Percentiles rank a stretch among this genome's conserved stretches.
phyloP scores from a whole-genome alignment of 306 rosid species.

The Trichosanthes cucumerina region DNA sequence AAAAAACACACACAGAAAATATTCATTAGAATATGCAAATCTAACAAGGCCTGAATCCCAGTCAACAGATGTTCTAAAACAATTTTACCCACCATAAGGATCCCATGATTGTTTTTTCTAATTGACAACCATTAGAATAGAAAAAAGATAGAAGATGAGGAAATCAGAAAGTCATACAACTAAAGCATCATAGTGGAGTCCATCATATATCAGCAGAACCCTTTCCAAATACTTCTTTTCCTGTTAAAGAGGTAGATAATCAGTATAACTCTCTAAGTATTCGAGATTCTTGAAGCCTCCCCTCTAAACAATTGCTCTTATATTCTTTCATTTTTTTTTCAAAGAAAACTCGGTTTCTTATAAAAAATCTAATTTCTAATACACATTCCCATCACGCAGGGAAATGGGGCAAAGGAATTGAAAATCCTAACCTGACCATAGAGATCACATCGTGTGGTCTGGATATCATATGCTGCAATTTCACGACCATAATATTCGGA shows the following conservation, averaged over 20 bases:
- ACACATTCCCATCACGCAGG: no score
- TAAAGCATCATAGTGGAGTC: conserved; percentile 92
- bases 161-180: conserved; percentile 45
- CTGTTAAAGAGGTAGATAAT: conserved; percentile 36
- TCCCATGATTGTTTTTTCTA: neutral
- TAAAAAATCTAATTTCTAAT: no score
- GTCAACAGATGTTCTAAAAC: neutral
- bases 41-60: neutral
- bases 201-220: conserved; percentile 82
- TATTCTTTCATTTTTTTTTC: no score
- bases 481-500: conserved; percentile 82
- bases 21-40: neutral
- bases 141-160: neutral
- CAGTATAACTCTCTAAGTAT: neutral
- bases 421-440: conserved; percentile 76
- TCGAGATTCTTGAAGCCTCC: no score
- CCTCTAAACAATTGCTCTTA: no score
- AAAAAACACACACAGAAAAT: neutral
- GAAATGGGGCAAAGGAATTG: neutral
- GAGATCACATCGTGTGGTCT: conserved; percentile 86
- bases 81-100: neutral
- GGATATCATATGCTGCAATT: conserved; percentile 92
- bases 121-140: neutral
- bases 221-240: conserved; percentile 62
- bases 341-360: no score